These are phyloP conservation scores for Annulohypoxylon truncatum DNA, from an alignment of 2,329 filamentous ascomycete species.

Conservation along the genomic window DNA sequence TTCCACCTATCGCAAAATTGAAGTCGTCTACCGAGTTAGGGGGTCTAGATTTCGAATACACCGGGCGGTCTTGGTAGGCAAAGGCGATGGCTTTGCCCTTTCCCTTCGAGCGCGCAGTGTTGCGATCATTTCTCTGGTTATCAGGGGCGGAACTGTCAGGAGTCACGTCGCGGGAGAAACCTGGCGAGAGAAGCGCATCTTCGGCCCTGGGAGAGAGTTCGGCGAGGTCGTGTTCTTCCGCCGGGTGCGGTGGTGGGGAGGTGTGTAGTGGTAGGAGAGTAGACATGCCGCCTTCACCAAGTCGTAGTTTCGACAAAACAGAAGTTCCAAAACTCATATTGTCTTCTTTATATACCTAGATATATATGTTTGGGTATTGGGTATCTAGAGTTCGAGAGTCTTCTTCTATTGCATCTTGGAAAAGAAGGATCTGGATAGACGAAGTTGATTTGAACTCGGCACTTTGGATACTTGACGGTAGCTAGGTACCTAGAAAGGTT, in stretches of 20 bases:
- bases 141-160: background rate
- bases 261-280: constrained; percentile 41
- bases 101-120: constrained; percentile 19
- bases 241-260: constrained; percentile 34
- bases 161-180: constrained; percentile 10
- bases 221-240: constrained; percentile 47
- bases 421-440: background rate
- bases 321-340: constrained; percentile 46
- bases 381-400: background rate
- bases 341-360: background rate
- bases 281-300: constrained; percentile 42
- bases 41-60: constrained; percentile 35
- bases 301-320: constrained; percentile 46
- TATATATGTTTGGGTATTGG: background rate
- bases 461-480: background rate
- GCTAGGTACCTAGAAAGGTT: background rate
- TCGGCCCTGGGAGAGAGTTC: constrained; percentile 49
- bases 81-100: constrained; percentile 40
- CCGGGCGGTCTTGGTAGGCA: constrained; percentile 41
- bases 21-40: constrained; percentile 25
- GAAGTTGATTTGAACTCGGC: background rate
- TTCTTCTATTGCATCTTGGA: constrained; percentile 21
- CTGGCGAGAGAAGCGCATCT: constrained; percentile 43
- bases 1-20: constrained; percentile 13
- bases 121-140: constrained; percentile 4